These are phyloP conservation scores for Metarhizium robertsii DNA, from an alignment of 2,329 filamentous ascomycete genomes.

Conservation along the genomic window DNA sequence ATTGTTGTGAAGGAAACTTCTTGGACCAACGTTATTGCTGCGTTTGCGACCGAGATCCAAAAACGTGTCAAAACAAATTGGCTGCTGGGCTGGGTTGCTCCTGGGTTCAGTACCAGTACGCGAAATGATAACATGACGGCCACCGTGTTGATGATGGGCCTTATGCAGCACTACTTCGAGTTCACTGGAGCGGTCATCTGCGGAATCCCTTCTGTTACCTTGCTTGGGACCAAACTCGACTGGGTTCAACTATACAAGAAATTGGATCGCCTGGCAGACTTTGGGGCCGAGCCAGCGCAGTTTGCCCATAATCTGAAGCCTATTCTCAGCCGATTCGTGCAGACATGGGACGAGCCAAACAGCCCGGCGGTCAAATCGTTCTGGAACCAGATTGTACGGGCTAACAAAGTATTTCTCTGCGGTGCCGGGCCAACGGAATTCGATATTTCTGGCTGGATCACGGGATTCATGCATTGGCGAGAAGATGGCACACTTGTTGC, in stretches of 20 bases:
- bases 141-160: conserved; percentile 34
- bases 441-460: conserved; percentile 37
- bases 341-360: conserved; percentile 30
- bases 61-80: conserved; percentile 28
- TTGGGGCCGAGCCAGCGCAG: conserved; percentile 31
- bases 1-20: conserved; percentile 20
- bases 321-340: conserved; percentile 34
- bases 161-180: conserved; percentile 30
- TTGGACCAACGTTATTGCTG: conserved; percentile 17
- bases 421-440: conserved; percentile 22
- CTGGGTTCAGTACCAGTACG: conserved; percentile 33
- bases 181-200: conserved; percentile 28
- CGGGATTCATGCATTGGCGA: conserved; percentile 37
- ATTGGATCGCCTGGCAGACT: conserved; percentile 31
- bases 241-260: conserved; percentile 30
- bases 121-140: conserved; percentile 28
- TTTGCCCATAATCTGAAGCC: conserved; percentile 32
- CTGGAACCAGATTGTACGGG: conserved; percentile 33
- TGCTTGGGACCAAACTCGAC: conserved; percentile 28
- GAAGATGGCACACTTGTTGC: conserved; percentile 20
- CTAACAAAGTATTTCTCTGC: conserved; percentile 20
- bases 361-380: conserved; percentile 25
- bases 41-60: conserved; percentile 31
- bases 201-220: conserved; percentile 32
- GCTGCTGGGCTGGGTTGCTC: conserved; percentile 32